A percentile compares a stretch with the other conserved stretches of the same genome.
Conservation (phyloP, 768 basidiomycete species). For the Leccinum rimulosum region DNA sequence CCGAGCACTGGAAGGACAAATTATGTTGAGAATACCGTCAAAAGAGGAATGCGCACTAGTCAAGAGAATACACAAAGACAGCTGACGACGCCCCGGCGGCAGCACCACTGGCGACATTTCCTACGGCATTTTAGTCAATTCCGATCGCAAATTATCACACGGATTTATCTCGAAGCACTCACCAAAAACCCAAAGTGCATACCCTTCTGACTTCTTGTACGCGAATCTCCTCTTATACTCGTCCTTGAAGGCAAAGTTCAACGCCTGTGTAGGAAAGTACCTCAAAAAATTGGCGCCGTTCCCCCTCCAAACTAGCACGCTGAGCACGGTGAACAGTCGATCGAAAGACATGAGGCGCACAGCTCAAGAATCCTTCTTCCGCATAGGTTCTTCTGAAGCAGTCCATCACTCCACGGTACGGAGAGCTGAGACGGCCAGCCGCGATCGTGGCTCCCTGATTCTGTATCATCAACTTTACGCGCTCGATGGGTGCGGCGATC, state of each 20-base stretch:
- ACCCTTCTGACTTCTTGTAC: constrained; percentile 37
- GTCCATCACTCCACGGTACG: constrained; percentile 36
- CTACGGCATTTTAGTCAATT: constrained; percentile 13
- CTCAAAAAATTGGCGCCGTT: constrained; percentile 43
- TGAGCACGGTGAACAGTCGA: constrained; percentile 3
- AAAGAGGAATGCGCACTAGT: constrained; percentile 32
- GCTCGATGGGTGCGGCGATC: constrained; percentile 40
- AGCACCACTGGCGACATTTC: constrained; percentile 43
- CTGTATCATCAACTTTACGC: constrained; percentile 40
- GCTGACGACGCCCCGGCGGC: constrained; percentile 42
- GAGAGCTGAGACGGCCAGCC: constrained; percentile 36
- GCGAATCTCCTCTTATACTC: constrained; percentile 38
- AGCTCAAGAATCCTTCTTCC: constrained; percentile 38
- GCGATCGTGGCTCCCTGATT: constrained; percentile 38
- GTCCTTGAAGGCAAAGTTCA: constrained; percentile 51
- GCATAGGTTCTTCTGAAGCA: constrained; percentile 34
- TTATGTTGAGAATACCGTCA: background rate
- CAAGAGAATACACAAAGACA: constrained; percentile 46
- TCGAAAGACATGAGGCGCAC: constrained; percentile 24
- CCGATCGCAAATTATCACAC: background rate
- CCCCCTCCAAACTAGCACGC: constrained; percentile 40
- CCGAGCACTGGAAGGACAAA: constrained; percentile 31
- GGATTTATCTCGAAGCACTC: constrained; percentile 1
- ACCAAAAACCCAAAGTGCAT: constrained; percentile 37
- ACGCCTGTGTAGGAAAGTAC: constrained; percentile 46